phyloP scores from a whole-genome alignment of 129 eudicot species.

The Sambucus nigra region DNA sequence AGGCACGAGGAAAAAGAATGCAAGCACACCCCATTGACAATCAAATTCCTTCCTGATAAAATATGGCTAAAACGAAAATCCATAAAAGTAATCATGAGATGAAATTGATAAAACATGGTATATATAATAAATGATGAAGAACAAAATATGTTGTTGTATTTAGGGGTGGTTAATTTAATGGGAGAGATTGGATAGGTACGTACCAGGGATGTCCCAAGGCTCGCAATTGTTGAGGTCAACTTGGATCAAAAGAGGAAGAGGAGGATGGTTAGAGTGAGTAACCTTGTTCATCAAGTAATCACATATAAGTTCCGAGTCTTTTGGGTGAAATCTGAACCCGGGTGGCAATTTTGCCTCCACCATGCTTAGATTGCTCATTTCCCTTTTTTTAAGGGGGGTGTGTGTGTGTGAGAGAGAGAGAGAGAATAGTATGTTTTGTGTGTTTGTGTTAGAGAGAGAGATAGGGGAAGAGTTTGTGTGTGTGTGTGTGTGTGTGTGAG shows the following conservation, averaged over 20 bases:
- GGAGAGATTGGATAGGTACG: neutral
- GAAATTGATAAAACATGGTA: neutral
- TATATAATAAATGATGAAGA: neutral
- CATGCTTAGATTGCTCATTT: slow-evolving; percentile 56
- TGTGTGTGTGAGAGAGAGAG: neutral
- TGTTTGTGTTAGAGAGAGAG: neutral
- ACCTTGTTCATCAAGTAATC: slow-evolving; percentile 76
- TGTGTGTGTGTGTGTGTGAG: neutral
- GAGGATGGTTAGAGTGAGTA: slow-evolving; percentile 26
- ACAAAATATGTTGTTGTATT: too few relatives aligned
- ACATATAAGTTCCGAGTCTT: slow-evolving; percentile 67
- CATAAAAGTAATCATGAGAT: neutral
- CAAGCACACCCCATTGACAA: neutral
- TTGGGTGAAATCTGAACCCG: slow-evolving; percentile 92
- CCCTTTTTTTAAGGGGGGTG: neutral
- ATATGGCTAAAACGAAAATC: too few relatives aligned
- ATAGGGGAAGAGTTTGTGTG: neutral
- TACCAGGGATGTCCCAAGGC: slow-evolving; percentile 97
- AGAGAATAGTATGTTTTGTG: neutral
- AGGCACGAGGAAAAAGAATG: neutral
- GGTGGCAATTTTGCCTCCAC: slow-evolving; percentile 93
- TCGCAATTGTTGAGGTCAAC: slow-evolving; percentile 86
- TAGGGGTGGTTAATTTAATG: too few relatives aligned
- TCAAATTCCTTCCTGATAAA: too few relatives aligned
- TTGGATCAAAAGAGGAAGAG: slow-evolving; percentile 23